Base-by-base conservation (phyloP, 768 basidiomycete genomes). In the Suillus variegatus region DNA sequence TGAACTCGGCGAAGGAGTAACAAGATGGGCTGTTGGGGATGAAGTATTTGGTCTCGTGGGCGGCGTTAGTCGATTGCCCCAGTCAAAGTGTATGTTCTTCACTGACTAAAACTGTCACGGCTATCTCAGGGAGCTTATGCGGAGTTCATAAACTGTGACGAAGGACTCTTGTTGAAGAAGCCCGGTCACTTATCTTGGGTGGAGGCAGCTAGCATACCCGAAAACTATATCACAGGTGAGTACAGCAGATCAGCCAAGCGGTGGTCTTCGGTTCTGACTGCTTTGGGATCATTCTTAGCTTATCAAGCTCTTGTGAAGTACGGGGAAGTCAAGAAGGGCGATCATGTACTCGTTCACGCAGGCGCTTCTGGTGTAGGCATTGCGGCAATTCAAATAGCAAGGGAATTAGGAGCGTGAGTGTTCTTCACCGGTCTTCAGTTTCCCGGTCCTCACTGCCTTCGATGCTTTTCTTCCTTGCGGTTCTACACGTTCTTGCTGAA, bases 281-380 rank as follows among this genome's bases (percentile, higher is more conserved):
- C 9, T 56, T 18, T 61, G 69, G 65, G 69, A 61, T 36, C 14
- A 36, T 64, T 36, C 61, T 46, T 68, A 86, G 88, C 88, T 5
- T 88, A 81, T 73, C 88, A 89, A 71, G 88, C 85, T 0, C 75
- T 91, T 22, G 82, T 93, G 56, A 74, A 90, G 43, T 85, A 89
- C 66, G 91, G 89, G 1, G 83, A 90, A 69, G 71, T 96, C 52
- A 85, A 89, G 72, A 72, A 82, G 67, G 86, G 87, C 43, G 89
- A 94, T 56, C 78, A 91, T 71, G 92, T 94, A 12, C 84, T 99
- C 18, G 83, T 98, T 14, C 97, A 98, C 73, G 94, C 95, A 22
- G 96, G 90, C 8, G 94, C 94, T 4, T 94, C 92, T 14, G 94
- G 95, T 36, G 94, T 97, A 5, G 95, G 95, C 1, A 75, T 96